These are phyloP conservation scores for Flaveria linearis DNA, from an alignment of 129 eudicot species.

Conservation along the genomic window DNA sequence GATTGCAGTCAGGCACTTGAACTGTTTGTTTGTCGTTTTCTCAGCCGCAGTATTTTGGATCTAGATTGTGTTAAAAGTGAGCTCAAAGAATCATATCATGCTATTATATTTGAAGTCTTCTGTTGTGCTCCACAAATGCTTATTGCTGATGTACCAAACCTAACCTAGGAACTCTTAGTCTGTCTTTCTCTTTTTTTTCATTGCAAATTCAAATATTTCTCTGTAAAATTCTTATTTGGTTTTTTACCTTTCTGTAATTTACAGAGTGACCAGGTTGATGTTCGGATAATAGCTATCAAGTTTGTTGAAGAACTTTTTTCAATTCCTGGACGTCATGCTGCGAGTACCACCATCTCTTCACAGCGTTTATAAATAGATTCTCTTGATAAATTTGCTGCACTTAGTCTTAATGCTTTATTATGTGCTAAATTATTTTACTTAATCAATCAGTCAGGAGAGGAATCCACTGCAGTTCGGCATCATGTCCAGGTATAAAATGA, in stretches of 20 bases:
- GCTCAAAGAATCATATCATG: no score
- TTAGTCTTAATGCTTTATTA: no score
- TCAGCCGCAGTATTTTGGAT: constrained; percentile 49
- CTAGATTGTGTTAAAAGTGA: no score
- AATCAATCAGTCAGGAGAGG: no score
- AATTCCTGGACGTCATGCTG: no score
- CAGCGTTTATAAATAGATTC: no score
- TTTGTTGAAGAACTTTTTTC: no score
- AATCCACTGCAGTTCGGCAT: no score
- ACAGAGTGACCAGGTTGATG: constrained; percentile 69
- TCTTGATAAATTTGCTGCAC: no score
- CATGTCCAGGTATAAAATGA: no score
- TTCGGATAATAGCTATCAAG: constrained; percentile 32
- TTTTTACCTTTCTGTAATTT: neutral
- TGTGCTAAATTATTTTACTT: no score
- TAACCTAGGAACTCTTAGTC: constrained; percentile 40
- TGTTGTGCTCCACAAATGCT: constrained; percentile 73
- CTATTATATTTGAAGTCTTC: constrained; percentile 66
- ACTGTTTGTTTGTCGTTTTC: constrained; percentile 64
- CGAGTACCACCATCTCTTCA: no score
- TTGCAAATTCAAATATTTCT: neutral
- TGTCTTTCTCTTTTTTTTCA: constrained; percentile 26
- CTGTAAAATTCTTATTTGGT: neutral
- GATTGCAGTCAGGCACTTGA: constrained; percentile 12
- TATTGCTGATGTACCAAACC: constrained; percentile 63